Percentiles rank a stretch among this genome's conserved stretches.
phyloP scores from a whole-genome alignment of 768 basidiomycete genomes.

The Suillus hirtellus region DNA sequence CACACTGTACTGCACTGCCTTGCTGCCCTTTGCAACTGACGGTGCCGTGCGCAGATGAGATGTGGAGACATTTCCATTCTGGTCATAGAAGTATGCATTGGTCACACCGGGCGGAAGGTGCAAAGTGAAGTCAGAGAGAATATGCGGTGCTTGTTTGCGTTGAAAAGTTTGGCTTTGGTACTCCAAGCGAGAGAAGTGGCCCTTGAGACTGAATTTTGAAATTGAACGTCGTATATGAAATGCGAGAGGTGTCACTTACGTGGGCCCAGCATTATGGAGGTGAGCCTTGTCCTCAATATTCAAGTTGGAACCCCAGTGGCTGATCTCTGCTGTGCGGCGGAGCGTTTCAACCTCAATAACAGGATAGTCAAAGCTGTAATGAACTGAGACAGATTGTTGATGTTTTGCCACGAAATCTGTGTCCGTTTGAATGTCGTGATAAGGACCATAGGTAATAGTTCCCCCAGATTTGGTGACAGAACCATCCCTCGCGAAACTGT shows the following conservation, averaged over 20 bases:
- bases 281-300: conserved; percentile 89
- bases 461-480: conserved; percentile 73
- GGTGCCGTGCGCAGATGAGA: conserved; percentile 77
- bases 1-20: conserved; percentile 56
- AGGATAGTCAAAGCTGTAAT: conserved; percentile 83
- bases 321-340: conserved; percentile 82
- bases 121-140: conserved; percentile 71
- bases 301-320: conserved; percentile 95
- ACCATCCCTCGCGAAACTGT: conserved; percentile 59
- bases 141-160: conserved; percentile 64
- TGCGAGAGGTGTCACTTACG: conserved; percentile 50
- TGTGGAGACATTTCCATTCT: conserved; percentile 95
- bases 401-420: conserved; percentile 56
- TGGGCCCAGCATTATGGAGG: conserved; percentile 87
- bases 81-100: conserved; percentile 87
- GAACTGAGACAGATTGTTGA: conserved; percentile 70
- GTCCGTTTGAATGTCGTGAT: conserved; percentile 69
- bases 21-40: conserved; percentile 57
- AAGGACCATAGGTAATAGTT: conserved; percentile 89
- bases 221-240: conserved; percentile 11
- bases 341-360: conserved; percentile 75
- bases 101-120: conserved; percentile 82
- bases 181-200: conserved; percentile 90
- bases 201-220: conserved; percentile 68
- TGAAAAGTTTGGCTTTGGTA: conserved; percentile 79